Percentiles rank a stretch among this genome's conserved stretches.
Evolutionary conservation across 345 rosid species (phyloP).

Genomic region (Syzygium oleosum): DNA sequence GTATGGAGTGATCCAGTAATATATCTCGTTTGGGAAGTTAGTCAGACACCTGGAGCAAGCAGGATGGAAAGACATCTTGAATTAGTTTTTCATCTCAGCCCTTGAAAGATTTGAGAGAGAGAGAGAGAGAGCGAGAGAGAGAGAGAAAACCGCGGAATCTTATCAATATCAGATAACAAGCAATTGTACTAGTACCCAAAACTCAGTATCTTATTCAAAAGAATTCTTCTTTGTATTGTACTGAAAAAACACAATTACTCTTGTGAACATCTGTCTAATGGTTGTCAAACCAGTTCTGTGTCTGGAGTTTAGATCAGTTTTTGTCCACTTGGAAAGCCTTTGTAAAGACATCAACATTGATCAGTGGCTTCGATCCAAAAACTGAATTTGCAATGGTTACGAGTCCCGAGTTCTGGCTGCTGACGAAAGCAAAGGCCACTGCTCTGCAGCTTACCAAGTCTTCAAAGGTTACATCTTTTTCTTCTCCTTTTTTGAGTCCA

Average conservation of each 20-base stretch:
- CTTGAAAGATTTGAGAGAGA: background rate
- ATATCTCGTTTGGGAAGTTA: background rate
- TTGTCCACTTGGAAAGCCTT: conserved; percentile 4
- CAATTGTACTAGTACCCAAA: background rate
- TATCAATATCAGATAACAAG: background rate
- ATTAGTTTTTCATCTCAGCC: background rate
- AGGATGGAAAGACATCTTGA: background rate
- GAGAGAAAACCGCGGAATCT: background rate
- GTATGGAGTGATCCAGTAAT: background rate
- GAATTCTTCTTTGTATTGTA: background rate
- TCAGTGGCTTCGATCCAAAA: conserved; percentile 5
- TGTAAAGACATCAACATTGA: background rate
- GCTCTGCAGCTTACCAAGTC: background rate
- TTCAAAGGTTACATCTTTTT: background rate
- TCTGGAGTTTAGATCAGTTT: background rate
- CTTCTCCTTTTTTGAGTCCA: background rate
- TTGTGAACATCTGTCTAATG: background rate
- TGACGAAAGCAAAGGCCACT: background rate
- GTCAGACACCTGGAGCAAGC: background rate
- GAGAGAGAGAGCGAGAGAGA: too few relatives aligned
- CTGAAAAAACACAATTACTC: background rate
- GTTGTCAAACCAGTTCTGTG: conserved; percentile 6
- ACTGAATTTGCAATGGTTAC: conserved; percentile 1
- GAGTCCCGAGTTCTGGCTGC: conserved; percentile 7
- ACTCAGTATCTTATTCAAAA: background rate